phyloP scores from a whole-genome alignment of 2,329 filamentous ascomycete species.

The Microsporum canis region DNA sequence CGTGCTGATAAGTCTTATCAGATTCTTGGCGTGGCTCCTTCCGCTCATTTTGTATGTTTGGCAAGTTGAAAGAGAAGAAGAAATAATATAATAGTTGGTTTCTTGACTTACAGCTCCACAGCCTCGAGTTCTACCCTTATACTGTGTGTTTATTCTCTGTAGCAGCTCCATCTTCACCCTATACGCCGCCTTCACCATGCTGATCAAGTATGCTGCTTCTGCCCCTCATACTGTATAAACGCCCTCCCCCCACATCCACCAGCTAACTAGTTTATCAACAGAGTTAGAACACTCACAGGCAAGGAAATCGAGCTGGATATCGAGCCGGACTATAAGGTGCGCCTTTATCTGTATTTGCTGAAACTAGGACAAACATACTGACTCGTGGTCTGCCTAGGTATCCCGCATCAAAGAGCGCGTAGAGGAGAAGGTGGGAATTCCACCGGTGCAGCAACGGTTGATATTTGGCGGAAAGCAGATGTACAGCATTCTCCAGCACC shows the following conservation, averaged over 20 bases:
- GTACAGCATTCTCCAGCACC: slow-evolving; percentile 39
- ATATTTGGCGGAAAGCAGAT: slow-evolving; percentile 98
- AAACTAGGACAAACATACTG: not conserved
- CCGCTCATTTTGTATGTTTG: not conserved
- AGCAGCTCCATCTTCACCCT: not conserved
- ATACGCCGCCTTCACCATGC: slow-evolving; percentile 29
- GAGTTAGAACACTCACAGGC: slow-evolving; percentile 92
- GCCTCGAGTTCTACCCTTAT: not conserved
- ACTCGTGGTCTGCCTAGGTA: slow-evolving; percentile 48
- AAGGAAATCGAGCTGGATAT: slow-evolving; percentile 99
- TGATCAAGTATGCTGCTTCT: slow-evolving; percentile 38
- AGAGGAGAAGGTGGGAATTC: slow-evolving; percentile 97
- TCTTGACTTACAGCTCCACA: not conserved
- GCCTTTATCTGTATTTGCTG: not conserved
- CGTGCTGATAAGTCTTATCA: slow-evolving; percentile 1
- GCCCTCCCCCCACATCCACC: slow-evolving; percentile 2
- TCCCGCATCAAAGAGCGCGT: slow-evolving; percentile 97
- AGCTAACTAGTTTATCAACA: slow-evolving; percentile 29
- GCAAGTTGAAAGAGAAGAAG: not conserved
- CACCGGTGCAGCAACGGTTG: slow-evolving; percentile 87
- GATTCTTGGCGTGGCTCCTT: not conserved
- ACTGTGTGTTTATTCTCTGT: not conserved
- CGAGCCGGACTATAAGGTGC: slow-evolving; percentile 82
- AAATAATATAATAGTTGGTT: not conserved
- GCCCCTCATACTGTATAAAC: not conserved